phyloP scores from a whole-genome alignment of 2,329 filamentous ascomycete genomes.

The Ramularia endophylla region DNA sequence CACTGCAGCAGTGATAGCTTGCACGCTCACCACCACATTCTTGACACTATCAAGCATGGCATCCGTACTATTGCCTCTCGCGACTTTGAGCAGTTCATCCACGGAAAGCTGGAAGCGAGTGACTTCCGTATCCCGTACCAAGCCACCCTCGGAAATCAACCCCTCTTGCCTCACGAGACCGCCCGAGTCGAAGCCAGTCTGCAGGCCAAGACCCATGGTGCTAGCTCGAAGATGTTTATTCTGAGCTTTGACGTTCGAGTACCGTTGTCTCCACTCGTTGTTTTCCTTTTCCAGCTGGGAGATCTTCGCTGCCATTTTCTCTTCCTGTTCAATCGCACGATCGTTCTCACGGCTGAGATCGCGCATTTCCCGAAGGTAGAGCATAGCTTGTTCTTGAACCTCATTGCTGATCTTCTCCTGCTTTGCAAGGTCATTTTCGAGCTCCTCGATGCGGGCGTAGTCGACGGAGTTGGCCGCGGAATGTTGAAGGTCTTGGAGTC shows the following conservation, averaged over 20 bases:
- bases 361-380: slow-evolving; percentile 85
- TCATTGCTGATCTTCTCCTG: slow-evolving; percentile 82
- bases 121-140: slow-evolving; percentile 86
- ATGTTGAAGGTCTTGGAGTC: slow-evolving; percentile 9
- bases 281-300: slow-evolving; percentile 74
- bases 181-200: slow-evolving; percentile 51
- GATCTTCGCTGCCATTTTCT: slow-evolving; percentile 68
- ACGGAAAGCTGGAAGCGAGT: slow-evolving; percentile 94
- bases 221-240: slow-evolving; percentile 73
- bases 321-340: slow-evolving; percentile 73
- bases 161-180: slow-evolving; percentile 60
- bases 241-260: slow-evolving; percentile 82
- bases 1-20: slow-evolving; percentile 73
- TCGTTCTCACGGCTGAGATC: slow-evolving; percentile 74
- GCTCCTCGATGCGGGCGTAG: slow-evolving; percentile 51
- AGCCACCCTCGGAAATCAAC: slow-evolving; percentile 55
- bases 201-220: slow-evolving; percentile 66
- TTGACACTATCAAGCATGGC: slow-evolving; percentile 83
- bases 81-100: slow-evolving; percentile 77
- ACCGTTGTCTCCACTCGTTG: slow-evolving; percentile 84
- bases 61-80: slow-evolving; percentile 66
- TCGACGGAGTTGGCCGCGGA: slow-evolving; percentile 43
- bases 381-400: slow-evolving; percentile 74
- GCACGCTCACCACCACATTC: slow-evolving; percentile 71
- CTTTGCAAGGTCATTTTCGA: slow-evolving; percentile 62